Evolutionary conservation across 2,329 filamentous ascomycete genomes (phyloP).

Genomic region (Cadophora sp.): DNA sequence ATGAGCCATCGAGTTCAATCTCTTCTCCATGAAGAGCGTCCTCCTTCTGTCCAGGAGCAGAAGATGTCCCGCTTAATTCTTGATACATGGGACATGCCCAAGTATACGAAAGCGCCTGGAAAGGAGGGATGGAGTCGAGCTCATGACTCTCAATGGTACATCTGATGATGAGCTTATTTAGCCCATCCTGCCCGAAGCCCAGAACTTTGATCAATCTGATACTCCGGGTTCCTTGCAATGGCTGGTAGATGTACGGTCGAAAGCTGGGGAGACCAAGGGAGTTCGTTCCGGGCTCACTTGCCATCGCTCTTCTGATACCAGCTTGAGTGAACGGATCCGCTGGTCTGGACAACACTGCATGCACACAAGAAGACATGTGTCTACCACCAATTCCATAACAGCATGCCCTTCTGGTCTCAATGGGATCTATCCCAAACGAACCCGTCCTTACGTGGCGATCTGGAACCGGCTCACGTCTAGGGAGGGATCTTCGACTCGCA

Average conservation of each 20-base stretch:
- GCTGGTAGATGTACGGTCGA: neutral
- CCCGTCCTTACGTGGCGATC: neutral
- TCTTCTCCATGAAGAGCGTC: neutral
- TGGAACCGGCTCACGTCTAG: neutral
- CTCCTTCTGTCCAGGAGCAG: neutral
- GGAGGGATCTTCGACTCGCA: too few species aligned
- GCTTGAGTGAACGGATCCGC: conserved; percentile 2
- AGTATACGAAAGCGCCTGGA: conserved; percentile 5
- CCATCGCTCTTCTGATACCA: conserved; percentile 3
- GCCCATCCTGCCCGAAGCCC: neutral
- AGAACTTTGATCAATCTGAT: conserved; percentile 1
- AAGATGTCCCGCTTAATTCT: neutral
- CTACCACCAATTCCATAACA: conserved; percentile 1
- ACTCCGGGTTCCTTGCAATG: neutral
- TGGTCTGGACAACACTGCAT: neutral
- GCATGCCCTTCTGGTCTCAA: neutral
- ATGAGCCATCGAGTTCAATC: conserved; percentile 6
- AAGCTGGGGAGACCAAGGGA: neutral
- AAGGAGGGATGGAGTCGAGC: neutral
- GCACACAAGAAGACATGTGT: neutral
- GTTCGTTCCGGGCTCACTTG: neutral
- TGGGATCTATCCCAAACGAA: conserved; percentile 1
- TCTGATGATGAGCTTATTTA: neutral
- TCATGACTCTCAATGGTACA: neutral
- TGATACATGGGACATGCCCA: conserved; percentile 11